Conservation (phyloP, 805 yeast genomes). For the Lipomyces yamanashiensis region DNA sequence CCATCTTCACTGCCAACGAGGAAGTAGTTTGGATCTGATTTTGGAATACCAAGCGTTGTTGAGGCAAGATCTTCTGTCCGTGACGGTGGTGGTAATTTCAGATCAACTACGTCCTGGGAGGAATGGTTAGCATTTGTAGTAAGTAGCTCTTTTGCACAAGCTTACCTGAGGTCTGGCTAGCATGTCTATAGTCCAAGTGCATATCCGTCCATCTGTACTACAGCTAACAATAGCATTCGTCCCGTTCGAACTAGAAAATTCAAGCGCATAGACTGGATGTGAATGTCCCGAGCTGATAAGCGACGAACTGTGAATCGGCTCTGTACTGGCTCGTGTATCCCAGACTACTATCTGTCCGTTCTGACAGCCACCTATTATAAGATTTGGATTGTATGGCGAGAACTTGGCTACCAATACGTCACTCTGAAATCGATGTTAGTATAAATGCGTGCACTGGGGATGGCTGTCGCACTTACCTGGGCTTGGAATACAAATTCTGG, state of each 20-base stretch:
- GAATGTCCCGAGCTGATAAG: conserved; percentile 44
- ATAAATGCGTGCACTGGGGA: no score
- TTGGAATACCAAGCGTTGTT: conserved; percentile 39
- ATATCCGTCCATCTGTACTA: conserved; percentile 48
- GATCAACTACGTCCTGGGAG: conserved; percentile 39
- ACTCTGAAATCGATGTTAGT: conserved; percentile 36
- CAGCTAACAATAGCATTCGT: conserved; percentile 44
- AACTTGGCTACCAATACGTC: conserved; percentile 50
- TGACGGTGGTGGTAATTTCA: conserved; percentile 40
- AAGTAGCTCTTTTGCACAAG: neutral
- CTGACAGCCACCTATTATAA: conserved; percentile 54
- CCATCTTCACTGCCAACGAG: conserved; percentile 50
- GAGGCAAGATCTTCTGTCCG: conserved; percentile 42
- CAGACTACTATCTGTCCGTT: conserved; percentile 59
- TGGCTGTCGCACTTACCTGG: conserved; percentile 32
- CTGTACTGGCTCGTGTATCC: conserved; percentile 49
- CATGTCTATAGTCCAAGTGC: conserved; percentile 48
- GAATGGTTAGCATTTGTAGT: neutral
- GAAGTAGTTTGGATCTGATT: conserved; percentile 43
- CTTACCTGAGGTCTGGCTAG: conserved; percentile 44
- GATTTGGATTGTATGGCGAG: conserved; percentile 48
- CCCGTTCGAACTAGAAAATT: conserved; percentile 41
- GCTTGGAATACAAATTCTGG: conserved; percentile 54
- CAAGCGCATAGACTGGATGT: conserved; percentile 44
- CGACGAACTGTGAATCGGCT: conserved; percentile 45